A percentile compares a stretch with the other conserved stretches of the same genome.
These are phyloP conservation scores for Terfezia boudieri DNA, from an alignment of 495 filamentous ascomycete genomes.

Conservation along the genomic window DNA sequence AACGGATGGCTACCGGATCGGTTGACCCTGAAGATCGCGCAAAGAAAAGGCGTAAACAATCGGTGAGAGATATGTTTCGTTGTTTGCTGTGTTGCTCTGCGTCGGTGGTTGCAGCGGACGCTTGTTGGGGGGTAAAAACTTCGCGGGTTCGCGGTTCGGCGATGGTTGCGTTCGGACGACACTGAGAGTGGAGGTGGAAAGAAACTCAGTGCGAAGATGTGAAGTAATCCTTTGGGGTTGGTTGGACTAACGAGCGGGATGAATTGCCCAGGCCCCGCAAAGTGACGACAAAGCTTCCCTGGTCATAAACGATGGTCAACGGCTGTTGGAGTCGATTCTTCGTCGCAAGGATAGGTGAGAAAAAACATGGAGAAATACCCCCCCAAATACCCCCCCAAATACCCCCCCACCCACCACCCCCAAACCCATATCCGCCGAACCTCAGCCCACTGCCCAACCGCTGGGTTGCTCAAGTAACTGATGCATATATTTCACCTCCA, in stretches of 20 bases:
- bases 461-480: background rate
- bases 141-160: background rate
- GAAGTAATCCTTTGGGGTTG: background rate
- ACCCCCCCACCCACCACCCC: background rate
- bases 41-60: constrained; percentile 1
- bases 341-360: background rate
- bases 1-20: background rate
- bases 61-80: background rate
- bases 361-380: background rate
- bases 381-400: too few species aligned
- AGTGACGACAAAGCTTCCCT: background rate
- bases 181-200: background rate
- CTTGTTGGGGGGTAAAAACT: background rate
- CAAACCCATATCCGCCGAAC: too few species aligned
- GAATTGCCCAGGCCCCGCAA: background rate
- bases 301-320: background rate
- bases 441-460: too few species aligned
- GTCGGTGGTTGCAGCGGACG: background rate
- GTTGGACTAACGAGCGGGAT: background rate
- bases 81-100: background rate
- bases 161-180: background rate
- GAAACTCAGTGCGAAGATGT: background rate
- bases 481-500: constrained; percentile 5
- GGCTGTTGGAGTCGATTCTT: background rate
- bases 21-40: constrained; percentile 1